Conservation (phyloP, 1,139 yeast genomes). For the Geotrichum candidum region DNA sequence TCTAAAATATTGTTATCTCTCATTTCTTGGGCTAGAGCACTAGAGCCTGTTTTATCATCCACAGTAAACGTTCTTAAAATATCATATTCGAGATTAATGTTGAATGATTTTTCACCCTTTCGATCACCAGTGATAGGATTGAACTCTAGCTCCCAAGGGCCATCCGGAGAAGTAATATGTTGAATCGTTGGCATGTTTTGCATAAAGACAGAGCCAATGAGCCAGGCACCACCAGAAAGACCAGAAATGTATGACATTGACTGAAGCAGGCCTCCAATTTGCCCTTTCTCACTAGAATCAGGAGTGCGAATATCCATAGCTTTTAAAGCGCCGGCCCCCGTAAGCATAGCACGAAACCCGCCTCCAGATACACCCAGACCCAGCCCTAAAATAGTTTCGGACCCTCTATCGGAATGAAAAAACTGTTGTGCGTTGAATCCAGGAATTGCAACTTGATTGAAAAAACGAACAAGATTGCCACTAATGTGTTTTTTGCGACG, state of each 20-base stretch:
- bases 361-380: constrained; percentile 79
- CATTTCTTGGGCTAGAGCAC: not conserved
- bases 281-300: constrained; percentile 51
- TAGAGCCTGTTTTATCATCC: not conserved
- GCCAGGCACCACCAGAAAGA: constrained; percentile 82
- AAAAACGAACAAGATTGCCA: constrained; percentile 1
- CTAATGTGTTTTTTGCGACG: constrained; percentile 10
- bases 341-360: constrained; percentile 75
- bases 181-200: constrained; percentile 79
- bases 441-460: constrained; percentile 9
- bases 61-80: not conserved
- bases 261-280: constrained; percentile 70
- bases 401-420: not conserved
- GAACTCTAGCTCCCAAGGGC: constrained; percentile 62
- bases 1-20: constrained; percentile 1
- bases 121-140: constrained; percentile 23
- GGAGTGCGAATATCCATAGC: constrained; percentile 66
- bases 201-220: constrained; percentile 70
- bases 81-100: not conserved
- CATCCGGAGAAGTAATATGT: constrained; percentile 42
- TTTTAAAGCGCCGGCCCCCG: constrained; percentile 71
- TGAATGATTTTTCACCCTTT: not conserved
- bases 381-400: constrained; percentile 32
- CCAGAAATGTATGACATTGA: constrained; percentile 71
- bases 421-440: constrained; percentile 9